phyloP scores from a whole-genome alignment of 345 rosid genomes.

The Crucihimalaya himalaica region DNA sequence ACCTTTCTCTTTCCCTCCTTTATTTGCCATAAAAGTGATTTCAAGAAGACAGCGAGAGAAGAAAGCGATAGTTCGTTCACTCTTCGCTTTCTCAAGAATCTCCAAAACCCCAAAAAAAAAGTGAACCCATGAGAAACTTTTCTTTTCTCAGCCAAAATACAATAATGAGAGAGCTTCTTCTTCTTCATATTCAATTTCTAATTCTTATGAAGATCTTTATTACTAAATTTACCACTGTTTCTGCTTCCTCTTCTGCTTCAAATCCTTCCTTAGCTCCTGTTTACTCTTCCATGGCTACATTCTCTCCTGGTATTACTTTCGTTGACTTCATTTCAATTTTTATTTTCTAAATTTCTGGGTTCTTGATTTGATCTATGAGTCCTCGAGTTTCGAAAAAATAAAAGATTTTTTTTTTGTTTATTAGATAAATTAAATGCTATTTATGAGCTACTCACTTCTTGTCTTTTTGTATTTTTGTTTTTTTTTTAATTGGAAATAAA shows the following conservation, averaged over 20 bases:
- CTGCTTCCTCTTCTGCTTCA: constrained; percentile 21
- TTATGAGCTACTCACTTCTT: constrained; percentile 29
- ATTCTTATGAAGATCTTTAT: background rate
- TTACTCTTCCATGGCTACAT: constrained; percentile 53
- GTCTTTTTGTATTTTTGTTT: background rate
- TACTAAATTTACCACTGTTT: background rate
- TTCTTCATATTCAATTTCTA: constrained; percentile 1
- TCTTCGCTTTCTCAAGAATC: constrained; percentile 27
- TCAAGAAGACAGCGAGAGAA: background rate
- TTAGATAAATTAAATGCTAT: constrained; percentile 22
- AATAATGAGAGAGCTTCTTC: constrained; percentile 20
- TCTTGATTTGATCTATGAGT: constrained; percentile 19
- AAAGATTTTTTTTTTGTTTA: background rate
- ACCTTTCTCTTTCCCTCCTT: background rate
- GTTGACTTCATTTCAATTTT: constrained; percentile 20
- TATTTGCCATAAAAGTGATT: background rate
- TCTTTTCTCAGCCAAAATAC: constrained; percentile 4
- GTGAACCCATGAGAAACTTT: constrained; percentile 2
- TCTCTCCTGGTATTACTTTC: constrained; percentile 58
- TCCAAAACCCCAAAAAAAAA: constrained; percentile 8
- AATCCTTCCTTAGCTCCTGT: constrained; percentile 45
- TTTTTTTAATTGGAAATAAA: background rate
- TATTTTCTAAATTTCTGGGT: background rate
- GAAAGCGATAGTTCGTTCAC: constrained; percentile 34
- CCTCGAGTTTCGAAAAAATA: constrained; percentile 21